Evolutionary conservation across 441 rosid genomes (phyloP), one percentile per base, ranked within the genome.

Genomic region (Erodium texanum): DNA sequence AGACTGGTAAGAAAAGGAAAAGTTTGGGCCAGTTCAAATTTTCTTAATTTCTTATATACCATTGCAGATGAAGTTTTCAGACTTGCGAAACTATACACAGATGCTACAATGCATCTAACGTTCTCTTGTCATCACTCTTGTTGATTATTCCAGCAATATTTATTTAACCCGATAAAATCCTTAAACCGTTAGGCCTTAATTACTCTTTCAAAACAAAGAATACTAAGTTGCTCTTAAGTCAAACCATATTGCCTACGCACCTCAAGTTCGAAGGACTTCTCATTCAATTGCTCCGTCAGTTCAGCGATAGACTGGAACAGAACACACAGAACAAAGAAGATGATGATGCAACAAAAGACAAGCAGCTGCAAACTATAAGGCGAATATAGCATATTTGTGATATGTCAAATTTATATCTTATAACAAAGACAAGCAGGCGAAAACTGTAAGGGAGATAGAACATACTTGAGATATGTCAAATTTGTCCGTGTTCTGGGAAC

Each of bases 211-310:
- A 41, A 41, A 10, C 48, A 41, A 41, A 41, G 38, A 34, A 5
- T 34, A 34, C 4, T 34, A 34, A 34, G 38, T 34, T 34, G 38
- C 3, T 0, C 0, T 34, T 34, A 34, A 34, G 38, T 0, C 62
- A 70, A 71, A 27, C 70, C 32, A 76, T 74, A 70, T 62, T 62
- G 64, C 68, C 62, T 62, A 62, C 69, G 82, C 70, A 93, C 99
- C 99, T 94, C 97, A 34, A 94, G 97, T 80, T 94, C 99, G 62
- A 94, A 88, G 61, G 97, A 88, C 81, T 89, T 92, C 83, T 92
- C 98, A 78, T 89, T 88, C 78, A 94, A 80, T 72, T 88, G 96
- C 43, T 82, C 83, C 75, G 76, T 80, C 84, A 94, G 76, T 73
- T 88, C 97, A 70, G 91, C 87, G 70, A 94, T 74, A 48, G 83